Conservation (phyloP, 352 stramenopile species). For the Globisporangium nagaii region DNA sequence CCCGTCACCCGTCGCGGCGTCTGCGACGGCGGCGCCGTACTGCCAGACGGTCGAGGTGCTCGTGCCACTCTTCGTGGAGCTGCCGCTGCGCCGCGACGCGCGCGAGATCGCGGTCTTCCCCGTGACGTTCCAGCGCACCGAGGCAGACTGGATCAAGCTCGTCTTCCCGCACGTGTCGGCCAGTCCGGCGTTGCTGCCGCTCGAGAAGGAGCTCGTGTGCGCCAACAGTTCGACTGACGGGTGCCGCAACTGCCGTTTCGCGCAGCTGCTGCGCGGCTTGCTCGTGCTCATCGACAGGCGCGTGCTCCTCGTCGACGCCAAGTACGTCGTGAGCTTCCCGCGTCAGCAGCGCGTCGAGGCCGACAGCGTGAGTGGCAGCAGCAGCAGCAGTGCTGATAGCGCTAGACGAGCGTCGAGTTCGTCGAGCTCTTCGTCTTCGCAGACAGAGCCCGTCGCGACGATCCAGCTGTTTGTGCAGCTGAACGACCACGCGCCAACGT, state of each 20-base stretch:
- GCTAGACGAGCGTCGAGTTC: too few relatives aligned
- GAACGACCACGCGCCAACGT: constrained; percentile 20
- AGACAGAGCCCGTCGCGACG: constrained; percentile 25
- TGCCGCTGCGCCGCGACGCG: neutral
- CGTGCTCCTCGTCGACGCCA: constrained; percentile 29
- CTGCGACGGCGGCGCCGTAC: neutral
- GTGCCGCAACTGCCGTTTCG: constrained; percentile 36
- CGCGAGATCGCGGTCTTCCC: constrained; percentile 7
- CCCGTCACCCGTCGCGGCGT: neutral
- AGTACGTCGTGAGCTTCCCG: constrained; percentile 34
- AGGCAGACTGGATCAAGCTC: constrained; percentile 26
- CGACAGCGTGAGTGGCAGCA: neutral
- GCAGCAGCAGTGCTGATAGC: neutral
- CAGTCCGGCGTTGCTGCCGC: neutral
- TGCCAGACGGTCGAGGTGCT: constrained; percentile 6
- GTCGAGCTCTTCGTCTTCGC: too few relatives aligned
- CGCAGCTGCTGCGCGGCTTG: constrained; percentile 33
- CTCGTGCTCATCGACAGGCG: constrained; percentile 37
- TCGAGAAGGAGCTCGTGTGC: constrained; percentile 40
- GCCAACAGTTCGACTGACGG: constrained; percentile 31
- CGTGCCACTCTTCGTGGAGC: constrained; percentile 8
- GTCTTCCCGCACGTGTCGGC: constrained; percentile 18
- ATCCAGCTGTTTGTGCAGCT: constrained; percentile 44
- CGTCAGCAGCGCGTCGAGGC: neutral
- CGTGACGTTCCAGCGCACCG: constrained; percentile 23